phyloP scores from a whole-genome alignment of 495 filamentous ascomycete genomes.

The Aspergillus sclerotioniger region DNA sequence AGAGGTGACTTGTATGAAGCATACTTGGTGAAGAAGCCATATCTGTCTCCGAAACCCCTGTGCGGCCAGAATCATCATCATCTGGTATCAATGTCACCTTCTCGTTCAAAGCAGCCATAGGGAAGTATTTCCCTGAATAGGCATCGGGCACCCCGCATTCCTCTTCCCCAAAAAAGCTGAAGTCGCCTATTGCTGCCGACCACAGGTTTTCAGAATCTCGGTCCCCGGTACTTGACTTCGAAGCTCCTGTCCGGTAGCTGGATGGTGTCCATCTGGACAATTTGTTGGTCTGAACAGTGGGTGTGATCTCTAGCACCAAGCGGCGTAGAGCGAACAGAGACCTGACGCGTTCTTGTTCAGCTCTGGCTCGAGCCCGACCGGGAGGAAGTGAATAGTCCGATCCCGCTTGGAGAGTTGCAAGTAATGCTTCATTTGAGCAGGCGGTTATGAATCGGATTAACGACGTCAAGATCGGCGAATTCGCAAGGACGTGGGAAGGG shows the following conservation, averaged over 20 bases:
- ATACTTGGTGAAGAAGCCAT: slow-evolving; percentile 12
- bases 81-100: slow-evolving; percentile 40
- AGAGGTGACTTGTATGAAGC: slow-evolving; percentile 1
- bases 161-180: slow-evolving; percentile 64
- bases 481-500: slow-evolving; percentile 47
- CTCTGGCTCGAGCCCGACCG: slow-evolving; percentile 38
- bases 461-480: slow-evolving; percentile 44
- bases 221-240: slow-evolving; percentile 60
- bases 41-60: slow-evolving; percentile 14
- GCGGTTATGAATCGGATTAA: slow-evolving; percentile 57
- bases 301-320: slow-evolving; percentile 57
- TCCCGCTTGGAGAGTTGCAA: slow-evolving; percentile 54
- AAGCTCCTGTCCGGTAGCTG: slow-evolving; percentile 34
- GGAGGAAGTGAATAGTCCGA: slow-evolving; percentile 52
- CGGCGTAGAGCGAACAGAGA: slow-evolving; percentile 54
- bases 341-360: slow-evolving; percentile 43
- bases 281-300: slow-evolving; percentile 22
- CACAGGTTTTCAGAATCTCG: slow-evolving; percentile 60
- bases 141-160: slow-evolving; percentile 54
- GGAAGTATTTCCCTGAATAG: slow-evolving; percentile 42
- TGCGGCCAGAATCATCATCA: slow-evolving; percentile 26
- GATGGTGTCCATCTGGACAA: slow-evolving; percentile 40
- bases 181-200: slow-evolving; percentile 58
- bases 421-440: slow-evolving; percentile 56
- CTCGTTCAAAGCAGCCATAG: slow-evolving; percentile 44